phyloP scores from a whole-genome alignment of 495 filamentous ascomycete species.

The Apiosordaria backusii region DNA sequence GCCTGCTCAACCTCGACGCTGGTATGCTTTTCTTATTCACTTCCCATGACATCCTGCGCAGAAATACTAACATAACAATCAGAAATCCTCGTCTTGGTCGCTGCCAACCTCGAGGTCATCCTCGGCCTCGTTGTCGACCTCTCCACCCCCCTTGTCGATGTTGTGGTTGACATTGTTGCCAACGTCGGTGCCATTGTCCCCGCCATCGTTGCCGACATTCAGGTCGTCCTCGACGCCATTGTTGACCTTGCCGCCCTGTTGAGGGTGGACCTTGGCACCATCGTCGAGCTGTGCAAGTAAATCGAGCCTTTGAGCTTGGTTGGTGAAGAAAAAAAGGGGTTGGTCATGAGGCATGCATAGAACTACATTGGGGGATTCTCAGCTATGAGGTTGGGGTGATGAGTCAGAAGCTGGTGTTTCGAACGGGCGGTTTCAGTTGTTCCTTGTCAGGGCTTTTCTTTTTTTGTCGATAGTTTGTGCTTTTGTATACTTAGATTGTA shows the following conservation, averaged over 20 bases:
- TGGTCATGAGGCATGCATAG: not conserved
- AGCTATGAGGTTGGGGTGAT: not conserved
- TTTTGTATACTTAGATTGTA: not conserved
- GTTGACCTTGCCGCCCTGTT: conserved; percentile 1
- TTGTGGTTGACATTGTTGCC: conserved; percentile 27
- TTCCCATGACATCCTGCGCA: not conserved
- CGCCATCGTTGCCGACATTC: not conserved
- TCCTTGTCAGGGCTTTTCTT: not conserved
- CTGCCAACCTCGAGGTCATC: conserved; percentile 4
- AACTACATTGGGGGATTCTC: not conserved
- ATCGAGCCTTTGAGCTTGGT: not conserved
- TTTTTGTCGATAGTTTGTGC: not conserved
- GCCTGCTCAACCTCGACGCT: conserved; percentile 7
- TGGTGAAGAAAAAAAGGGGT: not conserved
- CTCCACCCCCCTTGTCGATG: not conserved
- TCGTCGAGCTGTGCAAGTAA: not conserved
- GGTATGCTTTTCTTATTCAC: not conserved
- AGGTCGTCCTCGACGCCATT: conserved; percentile 4
- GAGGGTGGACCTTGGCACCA: not conserved
- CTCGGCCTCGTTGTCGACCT: conserved; percentile 8
- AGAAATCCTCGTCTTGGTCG: conserved; percentile 14
- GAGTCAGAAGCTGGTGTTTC: not conserved
- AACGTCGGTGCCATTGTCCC: conserved; percentile 22
- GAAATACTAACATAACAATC: not conserved
- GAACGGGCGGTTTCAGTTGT: not conserved